Base-by-base conservation (phyloP, 768 basidiomycete genomes). In the Kwoniella sp. region DNA sequence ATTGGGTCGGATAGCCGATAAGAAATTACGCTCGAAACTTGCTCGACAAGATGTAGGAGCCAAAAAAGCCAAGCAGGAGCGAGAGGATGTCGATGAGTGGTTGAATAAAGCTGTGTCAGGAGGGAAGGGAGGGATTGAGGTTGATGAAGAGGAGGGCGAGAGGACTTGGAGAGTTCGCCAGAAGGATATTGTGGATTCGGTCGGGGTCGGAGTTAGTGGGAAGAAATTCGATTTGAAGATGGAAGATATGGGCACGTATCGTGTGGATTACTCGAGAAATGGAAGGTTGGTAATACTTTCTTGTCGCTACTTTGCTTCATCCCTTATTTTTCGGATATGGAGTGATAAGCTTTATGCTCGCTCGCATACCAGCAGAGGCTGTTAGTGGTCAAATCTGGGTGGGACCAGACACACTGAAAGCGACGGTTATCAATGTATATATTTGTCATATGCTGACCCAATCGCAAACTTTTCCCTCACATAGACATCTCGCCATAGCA, bases 141-240 rank as follows among this genome's bases (percentile, higher is more conserved):
- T 85, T 21, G 92, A 94, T 70, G 86, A 84, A 1, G 72, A 69
- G 19, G 86, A 86, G 57, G 83, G 97, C 80, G 96, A 98, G 76
- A 81, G 86, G 74, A 97, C 95, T 7, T 98, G 92, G 93, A 84
- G 91, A 62, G 84, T 92, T 8, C 83, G 85, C 0, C 96, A 98
- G 81, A 83, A 84, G 8, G 93, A 94, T 64, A 88, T 98, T 64
- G 81, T 82, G 12, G 56, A 73, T 24, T 74, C 69, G 21, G 78
- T 82, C 3, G 81, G 79, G 4, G 62, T 71, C 1, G 68, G 68
- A 12, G 65, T 65, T 27, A 70, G 71, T 1, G 61, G 65, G 54
- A 84, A 52, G 83, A 83, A 22, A 84, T 90, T 50, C 86, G 92
- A 93, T 76, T 86, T 89, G 82, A 87, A 85, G 63, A 80, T 99